Evolutionary conservation across 1,284 basidiomycete genomes (phyloP).

Genomic region (Trametes pubescens): DNA sequence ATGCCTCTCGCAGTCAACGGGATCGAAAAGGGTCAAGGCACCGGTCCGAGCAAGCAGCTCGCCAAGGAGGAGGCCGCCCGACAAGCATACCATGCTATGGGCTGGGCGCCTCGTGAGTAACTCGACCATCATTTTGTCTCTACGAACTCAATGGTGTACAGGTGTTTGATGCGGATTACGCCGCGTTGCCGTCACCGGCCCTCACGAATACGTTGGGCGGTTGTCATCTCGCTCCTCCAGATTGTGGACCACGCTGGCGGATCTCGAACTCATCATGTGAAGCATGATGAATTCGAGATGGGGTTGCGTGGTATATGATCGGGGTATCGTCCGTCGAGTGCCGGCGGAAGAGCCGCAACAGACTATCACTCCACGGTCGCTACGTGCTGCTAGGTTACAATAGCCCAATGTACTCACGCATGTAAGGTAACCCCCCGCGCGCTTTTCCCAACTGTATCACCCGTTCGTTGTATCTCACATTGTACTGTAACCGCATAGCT

Average conservation of each 20-base stretch:
- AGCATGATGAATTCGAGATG: constrained; percentile 1
- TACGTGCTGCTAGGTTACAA: constrained; percentile 21
- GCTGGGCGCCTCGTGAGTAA: constrained; percentile 58
- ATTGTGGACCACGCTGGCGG: constrained; percentile 2
- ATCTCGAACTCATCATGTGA: constrained; percentile 8
- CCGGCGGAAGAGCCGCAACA: constrained; percentile 9
- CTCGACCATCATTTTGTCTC: background rate
- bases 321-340: constrained; percentile 14
- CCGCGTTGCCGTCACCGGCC: background rate
- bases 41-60: constrained; percentile 69
- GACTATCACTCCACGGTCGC: constrained; percentile 21
- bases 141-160: background rate
- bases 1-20: constrained; percentile 62
- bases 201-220: constrained; percentile 11
- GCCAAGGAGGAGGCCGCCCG: constrained; percentile 80
- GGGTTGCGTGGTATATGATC: background rate
- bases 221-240: constrained; percentile 16
- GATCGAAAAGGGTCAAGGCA: constrained; percentile 67
- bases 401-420: constrained; percentile 11
- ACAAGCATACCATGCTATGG: constrained; percentile 73
- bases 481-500: constrained; percentile 4
- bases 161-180: constrained; percentile 1
- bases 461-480: background rate
- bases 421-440: constrained; percentile 22
- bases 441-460: background rate